phyloP scores from a whole-genome alignment of 345 rosid genomes.

The Physaria fendleri region DNA sequence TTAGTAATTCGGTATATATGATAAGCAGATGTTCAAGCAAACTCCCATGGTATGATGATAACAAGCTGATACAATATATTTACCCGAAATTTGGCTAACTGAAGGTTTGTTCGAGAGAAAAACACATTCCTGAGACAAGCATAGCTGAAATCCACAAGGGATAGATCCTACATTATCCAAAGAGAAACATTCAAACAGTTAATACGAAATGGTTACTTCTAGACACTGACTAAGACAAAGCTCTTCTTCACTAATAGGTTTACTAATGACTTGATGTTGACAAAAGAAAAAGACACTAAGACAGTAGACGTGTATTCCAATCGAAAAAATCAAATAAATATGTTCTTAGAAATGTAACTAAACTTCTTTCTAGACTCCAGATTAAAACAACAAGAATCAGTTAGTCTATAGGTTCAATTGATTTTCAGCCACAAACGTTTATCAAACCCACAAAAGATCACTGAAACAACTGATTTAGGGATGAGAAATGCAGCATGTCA shows the following conservation, averaged over 20 bases:
- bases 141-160: slow-evolving; percentile 79
- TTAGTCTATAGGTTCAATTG: neutral
- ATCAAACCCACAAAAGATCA: neutral
- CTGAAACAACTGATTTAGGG: neutral
- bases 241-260: neutral
- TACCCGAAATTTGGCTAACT: slow-evolving; percentile 79
- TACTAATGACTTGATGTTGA: neutral
- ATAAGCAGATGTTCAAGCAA: neutral
- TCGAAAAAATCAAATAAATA: neutral
- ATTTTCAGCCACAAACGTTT: neutral
- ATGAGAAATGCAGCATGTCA: neutral
- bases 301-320: neutral
- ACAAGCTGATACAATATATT: slow-evolving; percentile 5
- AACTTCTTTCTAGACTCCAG: neutral
- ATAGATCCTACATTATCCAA: slow-evolving; percentile 59
- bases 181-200: slow-evolving; percentile 3
- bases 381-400: neutral
- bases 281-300: neutral
- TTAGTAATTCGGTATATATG: slow-evolving; percentile 16
- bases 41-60: neutral
- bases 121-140: slow-evolving; percentile 77
- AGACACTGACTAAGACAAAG: neutral
- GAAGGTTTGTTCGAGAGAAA: slow-evolving; percentile 92
- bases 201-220: neutral
- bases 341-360: neutral